A percentile compares a stretch with the other conserved stretches of the same genome.
Evolutionary conservation across 345 rosid genomes (phyloP).

Genomic region (Salix viminalis): DNA sequence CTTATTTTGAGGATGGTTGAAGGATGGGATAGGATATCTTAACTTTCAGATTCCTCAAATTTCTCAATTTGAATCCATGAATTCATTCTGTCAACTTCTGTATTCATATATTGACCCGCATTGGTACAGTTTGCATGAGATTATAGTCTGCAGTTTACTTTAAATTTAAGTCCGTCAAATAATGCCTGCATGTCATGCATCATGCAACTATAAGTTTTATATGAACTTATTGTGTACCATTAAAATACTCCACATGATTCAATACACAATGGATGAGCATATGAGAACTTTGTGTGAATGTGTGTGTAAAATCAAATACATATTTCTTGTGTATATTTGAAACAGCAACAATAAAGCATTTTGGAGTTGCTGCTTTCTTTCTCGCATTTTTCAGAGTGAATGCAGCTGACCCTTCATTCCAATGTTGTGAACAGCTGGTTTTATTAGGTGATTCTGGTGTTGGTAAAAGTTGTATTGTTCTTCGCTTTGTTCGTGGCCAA

Average conservation of each 20-base stretch:
- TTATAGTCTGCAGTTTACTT: background rate
- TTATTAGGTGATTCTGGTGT: conserved; percentile 96
- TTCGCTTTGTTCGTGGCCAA: conserved; percentile 98
- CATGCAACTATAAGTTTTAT: background rate
- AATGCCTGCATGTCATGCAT: background rate
- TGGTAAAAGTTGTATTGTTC: conserved; percentile 97
- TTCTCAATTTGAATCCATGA: background rate
- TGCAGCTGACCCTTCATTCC: conserved; percentile 14
- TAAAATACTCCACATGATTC: background rate
- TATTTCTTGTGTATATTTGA: background rate
- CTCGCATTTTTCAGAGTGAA: background rate
- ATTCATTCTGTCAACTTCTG: background rate
- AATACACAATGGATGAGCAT: background rate
- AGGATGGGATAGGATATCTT: background rate
- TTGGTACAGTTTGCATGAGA: background rate
- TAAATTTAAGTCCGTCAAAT: background rate
- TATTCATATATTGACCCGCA: background rate
- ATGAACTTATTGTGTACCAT: background rate
- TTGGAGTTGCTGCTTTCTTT: background rate
- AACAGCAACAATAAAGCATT: background rate
- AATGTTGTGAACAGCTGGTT: conserved; percentile 57
- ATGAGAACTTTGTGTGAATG: background rate
- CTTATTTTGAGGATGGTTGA: background rate
- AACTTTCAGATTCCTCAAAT: background rate
- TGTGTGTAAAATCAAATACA: background rate